These are phyloP conservation scores for Rhodotorula sp. DNA, from an alignment of 1,284 basidiomycete genomes.

Conservation along the genomic window DNA sequence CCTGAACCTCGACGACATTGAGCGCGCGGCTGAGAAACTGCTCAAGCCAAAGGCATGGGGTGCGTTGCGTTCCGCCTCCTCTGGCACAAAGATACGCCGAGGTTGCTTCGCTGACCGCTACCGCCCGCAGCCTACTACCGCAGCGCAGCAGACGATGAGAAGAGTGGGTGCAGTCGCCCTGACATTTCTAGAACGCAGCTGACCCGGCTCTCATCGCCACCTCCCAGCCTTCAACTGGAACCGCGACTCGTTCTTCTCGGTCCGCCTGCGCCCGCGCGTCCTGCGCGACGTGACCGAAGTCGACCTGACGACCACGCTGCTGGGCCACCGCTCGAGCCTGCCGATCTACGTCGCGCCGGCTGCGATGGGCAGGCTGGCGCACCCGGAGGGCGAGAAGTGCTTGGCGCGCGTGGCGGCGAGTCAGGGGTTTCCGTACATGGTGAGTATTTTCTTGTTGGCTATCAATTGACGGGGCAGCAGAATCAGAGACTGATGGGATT, in stretches of 20 bases:
- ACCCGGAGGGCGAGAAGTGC: constrained; percentile 41
- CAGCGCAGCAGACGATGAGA: constrained; percentile 77
- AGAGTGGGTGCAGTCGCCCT: constrained; percentile 58
- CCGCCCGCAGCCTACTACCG: constrained; percentile 67
- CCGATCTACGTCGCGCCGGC: constrained; percentile 83
- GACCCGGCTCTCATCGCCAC: not conserved
- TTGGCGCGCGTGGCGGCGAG: constrained; percentile 34
- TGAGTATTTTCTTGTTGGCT: not conserved
- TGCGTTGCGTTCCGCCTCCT: not conserved
- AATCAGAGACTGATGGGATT: not conserved
- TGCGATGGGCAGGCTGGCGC: constrained; percentile 50
- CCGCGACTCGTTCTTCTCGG: constrained; percentile 12
- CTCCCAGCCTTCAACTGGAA: constrained; percentile 19
- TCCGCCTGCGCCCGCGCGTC: constrained; percentile 79
- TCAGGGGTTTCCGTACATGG: constrained; percentile 38
- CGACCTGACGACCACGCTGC: constrained; percentile 73
- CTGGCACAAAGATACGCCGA: not conserved
- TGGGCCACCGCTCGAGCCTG: constrained; percentile 71
- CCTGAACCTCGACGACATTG: constrained; percentile 44
- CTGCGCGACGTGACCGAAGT: constrained; percentile 70
- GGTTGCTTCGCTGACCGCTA: not conserved
- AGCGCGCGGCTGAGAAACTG: constrained; percentile 26
- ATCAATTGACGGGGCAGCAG: not conserved
- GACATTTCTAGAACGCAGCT: not conserved
- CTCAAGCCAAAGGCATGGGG: constrained; percentile 42